Evolutionary conservation across 176 grass and related monocot genomes (phyloP).

Genomic region (Panicum miliaceum): DNA sequence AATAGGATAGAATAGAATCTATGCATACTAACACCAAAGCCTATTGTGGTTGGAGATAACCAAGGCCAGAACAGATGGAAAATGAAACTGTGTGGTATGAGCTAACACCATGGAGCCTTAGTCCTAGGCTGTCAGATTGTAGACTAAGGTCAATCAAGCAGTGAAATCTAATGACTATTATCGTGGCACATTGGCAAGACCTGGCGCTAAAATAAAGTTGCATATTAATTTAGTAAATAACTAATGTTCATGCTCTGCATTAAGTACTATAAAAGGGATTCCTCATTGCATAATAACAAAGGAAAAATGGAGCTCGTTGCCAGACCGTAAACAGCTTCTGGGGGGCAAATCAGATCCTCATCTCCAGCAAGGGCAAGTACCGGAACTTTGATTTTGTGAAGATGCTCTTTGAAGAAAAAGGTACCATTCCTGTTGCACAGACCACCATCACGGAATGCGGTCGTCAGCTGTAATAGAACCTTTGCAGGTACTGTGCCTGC

Average conservation of each 20-base stretch:
- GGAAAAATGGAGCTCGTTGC: slow-evolving; percentile 9
- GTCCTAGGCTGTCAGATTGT: slow-evolving; percentile 18
- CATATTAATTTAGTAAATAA: background rate
- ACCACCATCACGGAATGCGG: slow-evolving; percentile 81
- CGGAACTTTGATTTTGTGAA: slow-evolving; percentile 66
- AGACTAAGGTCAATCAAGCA: slow-evolving; percentile 1
- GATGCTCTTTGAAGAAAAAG: slow-evolving; percentile 81
- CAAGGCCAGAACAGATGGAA: background rate
- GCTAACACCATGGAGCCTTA: background rate
- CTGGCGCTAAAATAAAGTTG: background rate
- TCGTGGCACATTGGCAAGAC: background rate
- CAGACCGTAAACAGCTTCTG: slow-evolving; percentile 86
- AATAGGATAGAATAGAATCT: slow-evolving; percentile 7
- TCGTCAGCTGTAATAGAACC: slow-evolving; percentile 83
- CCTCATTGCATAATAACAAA: slow-evolving; percentile 3
- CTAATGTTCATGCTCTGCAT: background rate
- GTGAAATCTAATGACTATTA: background rate
- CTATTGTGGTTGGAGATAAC: background rate
- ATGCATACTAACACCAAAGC: background rate
- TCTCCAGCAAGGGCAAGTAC: slow-evolving; percentile 93
- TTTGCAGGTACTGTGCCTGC: slow-evolving; percentile 93
- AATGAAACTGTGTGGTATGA: background rate
- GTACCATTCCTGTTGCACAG: slow-evolving; percentile 66
- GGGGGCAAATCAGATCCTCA: slow-evolving; percentile 85
- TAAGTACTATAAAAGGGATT: background rate